Evolutionary conservation across 768 basidiomycete species (phyloP).

Genomic region (Phaeotremella fagi): DNA sequence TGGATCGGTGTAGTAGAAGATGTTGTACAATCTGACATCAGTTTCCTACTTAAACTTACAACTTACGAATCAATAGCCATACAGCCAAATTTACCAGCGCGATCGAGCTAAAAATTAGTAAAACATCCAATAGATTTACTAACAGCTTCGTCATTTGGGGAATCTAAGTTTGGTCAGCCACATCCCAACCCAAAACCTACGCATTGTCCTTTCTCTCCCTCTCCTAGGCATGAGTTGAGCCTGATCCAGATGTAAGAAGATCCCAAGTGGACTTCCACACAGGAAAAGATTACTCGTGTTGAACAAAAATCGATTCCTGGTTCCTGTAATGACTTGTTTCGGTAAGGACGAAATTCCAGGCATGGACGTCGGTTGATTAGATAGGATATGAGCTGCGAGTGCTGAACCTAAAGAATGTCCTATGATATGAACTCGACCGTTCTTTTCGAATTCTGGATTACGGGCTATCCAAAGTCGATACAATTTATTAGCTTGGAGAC

Average conservation of each 20-base stretch:
- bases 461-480: constrained; percentile 52
- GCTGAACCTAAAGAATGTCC: constrained; percentile 53
- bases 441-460: constrained; percentile 50
- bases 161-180: constrained; percentile 28
- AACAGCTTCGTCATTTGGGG: constrained; percentile 52
- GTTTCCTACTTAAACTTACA: constrained; percentile 35
- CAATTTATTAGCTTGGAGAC: constrained; percentile 50
- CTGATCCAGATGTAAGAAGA: constrained; percentile 53
- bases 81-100: constrained; percentile 52
- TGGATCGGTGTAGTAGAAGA: constrained; percentile 52
- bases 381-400: constrained; percentile 51
- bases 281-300: constrained; percentile 50
- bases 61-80: constrained; percentile 49
- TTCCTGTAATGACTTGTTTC: constrained; percentile 41
- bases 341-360: constrained; percentile 47
- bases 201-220: constrained; percentile 50
- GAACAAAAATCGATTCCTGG: constrained; percentile 48
- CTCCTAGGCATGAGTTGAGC: constrained; percentile 52
- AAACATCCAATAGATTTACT: constrained; percentile 3
- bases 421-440: constrained; percentile 51
- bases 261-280: constrained; percentile 50
- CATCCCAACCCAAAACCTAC: background rate
- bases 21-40: constrained; percentile 50
- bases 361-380: constrained; percentile 51
- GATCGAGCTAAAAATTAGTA: constrained; percentile 45